Evolutionary conservation across 345 rosid genomes (phyloP), one percentile per base, ranked within the genome.

Genomic region (Balakata baccata): DNA sequence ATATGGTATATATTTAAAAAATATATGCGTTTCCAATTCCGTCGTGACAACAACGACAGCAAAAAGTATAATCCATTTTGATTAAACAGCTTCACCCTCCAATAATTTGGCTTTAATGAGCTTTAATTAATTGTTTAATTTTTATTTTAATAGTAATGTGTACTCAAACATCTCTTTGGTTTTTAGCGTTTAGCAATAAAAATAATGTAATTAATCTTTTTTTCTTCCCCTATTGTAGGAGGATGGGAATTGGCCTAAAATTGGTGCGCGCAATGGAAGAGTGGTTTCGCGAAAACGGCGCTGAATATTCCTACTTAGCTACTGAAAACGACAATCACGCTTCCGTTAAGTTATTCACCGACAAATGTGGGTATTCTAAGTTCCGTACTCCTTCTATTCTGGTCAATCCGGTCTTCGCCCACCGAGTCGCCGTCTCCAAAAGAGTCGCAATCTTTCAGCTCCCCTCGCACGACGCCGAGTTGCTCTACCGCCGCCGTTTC

Each of bases 341-440:
- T 61, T 96, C 98, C 52, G 88, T 96, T 69, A 86, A 81, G 64
- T 92, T 96, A 57, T 96, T 96, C 86, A 91, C 93, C 83, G 82
- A 76, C 74, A 93, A 93, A 87, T 91, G 93, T 72, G 98, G 98
- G 16, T 96, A 96, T 81, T 78, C 93, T 62, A 88, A 82, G 81
- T 89, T 90, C 91, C 99, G 99, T 16, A 93, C 98, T 3, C 98
- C 98, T 0, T 80, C 88, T 17, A 77, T 93, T 74, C 82, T 95
- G 53, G 97, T 95, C 81, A 90, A 95, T 83, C 99, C 99, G 6
- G 97, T 93, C 10, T 89, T 84, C 59, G 97, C 96, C 69, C 98
- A 93, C 84, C 89, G 89, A 39, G 69, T 85, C 69, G 38, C 79
- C 7, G 80, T 90, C 64, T 84, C 93, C 3, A 77, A 66, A 74